Evolutionary conservation across 495 filamentous ascomycete genomes (phyloP).

Genomic region (Aspergillus diversus): DNA sequence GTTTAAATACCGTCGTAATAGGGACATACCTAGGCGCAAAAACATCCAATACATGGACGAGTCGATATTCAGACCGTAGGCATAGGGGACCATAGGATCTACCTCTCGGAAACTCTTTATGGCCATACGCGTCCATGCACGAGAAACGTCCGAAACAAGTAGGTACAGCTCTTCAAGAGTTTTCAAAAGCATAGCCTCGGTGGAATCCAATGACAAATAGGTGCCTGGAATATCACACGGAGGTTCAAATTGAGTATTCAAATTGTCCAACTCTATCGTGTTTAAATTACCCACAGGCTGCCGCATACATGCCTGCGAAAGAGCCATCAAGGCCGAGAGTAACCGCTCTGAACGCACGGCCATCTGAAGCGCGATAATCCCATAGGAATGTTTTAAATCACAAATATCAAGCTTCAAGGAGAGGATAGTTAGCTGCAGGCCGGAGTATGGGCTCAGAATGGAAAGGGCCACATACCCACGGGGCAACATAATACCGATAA

Average conservation of each 20-base stretch:
- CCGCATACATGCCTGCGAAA: constrained; percentile 31
- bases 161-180: constrained; percentile 19
- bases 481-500: constrained; percentile 41
- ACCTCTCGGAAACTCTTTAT: constrained; percentile 14
- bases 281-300: neutral
- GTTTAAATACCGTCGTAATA: neutral
- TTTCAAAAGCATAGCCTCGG: constrained; percentile 19
- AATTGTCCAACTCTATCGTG: neutral
- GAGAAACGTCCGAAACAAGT: constrained; percentile 22
- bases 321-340: constrained; percentile 28
- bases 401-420: constrained; percentile 37
- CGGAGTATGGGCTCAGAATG: neutral
- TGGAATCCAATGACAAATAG: constrained; percentile 10
- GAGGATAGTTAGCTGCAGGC: neutral
- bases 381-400: constrained; percentile 38
- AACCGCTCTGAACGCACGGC: constrained; percentile 28
- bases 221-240: neutral
- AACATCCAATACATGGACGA: constrained; percentile 43
- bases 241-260: neutral
- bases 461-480: constrained; percentile 33
- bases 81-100: constrained; percentile 23
- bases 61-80: constrained; percentile 26
- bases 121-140: constrained; percentile 22
- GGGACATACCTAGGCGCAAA: constrained; percentile 36
- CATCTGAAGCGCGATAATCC: constrained; percentile 34